Percentiles rank a stretch among this genome's conserved stretches.
These are phyloP conservation scores for Sarcocystis neurona DNA, from an alignment of 169 alveolate genomes.

Conservation along the genomic window DNA sequence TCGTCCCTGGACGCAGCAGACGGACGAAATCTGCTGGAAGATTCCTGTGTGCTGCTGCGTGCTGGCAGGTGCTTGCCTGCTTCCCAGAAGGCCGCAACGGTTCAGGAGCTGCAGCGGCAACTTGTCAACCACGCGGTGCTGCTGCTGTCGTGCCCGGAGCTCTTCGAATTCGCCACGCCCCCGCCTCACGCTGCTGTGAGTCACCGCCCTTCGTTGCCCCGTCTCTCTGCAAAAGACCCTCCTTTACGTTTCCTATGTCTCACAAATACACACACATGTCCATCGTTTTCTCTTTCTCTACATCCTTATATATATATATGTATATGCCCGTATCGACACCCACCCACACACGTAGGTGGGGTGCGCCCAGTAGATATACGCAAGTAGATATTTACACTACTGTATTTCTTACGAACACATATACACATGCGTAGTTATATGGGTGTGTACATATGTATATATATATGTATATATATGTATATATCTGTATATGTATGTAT, in stretches of 20 bases:
- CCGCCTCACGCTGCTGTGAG: conserved; percentile 18
- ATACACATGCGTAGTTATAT: no score
- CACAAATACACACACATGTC: background rate
- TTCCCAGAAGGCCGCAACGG: background rate
- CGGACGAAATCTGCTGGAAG: background rate
- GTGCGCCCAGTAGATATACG: no score
- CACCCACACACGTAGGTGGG: no score
- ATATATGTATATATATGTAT: background rate
- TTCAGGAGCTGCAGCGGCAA: conserved; percentile 35
- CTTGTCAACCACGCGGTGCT: conserved; percentile 46
- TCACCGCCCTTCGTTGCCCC: no score
- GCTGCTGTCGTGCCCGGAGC: conserved; percentile 46
- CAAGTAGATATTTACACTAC: no score
- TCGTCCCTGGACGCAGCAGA: background rate
- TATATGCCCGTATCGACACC: background rate
- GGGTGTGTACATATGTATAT: background rate
- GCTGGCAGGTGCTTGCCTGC: conserved; percentile 49
- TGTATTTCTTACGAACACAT: no score
- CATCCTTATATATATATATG: background rate
- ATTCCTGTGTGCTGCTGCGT: background rate
- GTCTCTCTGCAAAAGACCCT: no score
- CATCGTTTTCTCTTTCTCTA: background rate
- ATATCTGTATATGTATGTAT: background rate
- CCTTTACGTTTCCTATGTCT: background rate
- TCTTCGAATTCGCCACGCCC: conserved; percentile 37